Percentiles rank a stretch among this genome's conserved stretches.
Evolutionary conservation across 306 rosid species (phyloP).

Genomic region (Casuarina glauca): DNA sequence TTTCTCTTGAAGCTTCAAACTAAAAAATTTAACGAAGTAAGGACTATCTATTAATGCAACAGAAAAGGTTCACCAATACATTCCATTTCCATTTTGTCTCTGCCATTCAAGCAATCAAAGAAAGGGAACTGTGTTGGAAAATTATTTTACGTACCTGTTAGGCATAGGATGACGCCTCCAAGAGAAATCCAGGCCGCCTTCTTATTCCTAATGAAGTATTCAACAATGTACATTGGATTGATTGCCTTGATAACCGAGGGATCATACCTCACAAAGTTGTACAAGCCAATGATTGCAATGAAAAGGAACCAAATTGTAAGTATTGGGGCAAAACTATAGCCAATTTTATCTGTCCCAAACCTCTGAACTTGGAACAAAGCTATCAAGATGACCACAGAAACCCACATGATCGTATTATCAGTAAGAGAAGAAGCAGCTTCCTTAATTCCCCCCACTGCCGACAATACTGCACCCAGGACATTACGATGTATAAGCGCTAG

Average conservation of each 20-base stretch:
- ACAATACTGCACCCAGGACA: slow-evolving; percentile 19
- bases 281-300: slow-evolving; percentile 36
- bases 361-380: slow-evolving; percentile 21
- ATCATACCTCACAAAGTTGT: slow-evolving; percentile 38
- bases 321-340: slow-evolving; percentile 35
- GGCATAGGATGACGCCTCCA: slow-evolving; percentile 40
- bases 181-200: slow-evolving; percentile 49
- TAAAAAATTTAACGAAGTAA: too few relatives aligned
- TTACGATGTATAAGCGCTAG: neutral
- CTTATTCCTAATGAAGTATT: slow-evolving; percentile 34
- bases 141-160: slow-evolving; percentile 29
- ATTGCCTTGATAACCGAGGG: slow-evolving; percentile 31
- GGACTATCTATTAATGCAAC: neutral
- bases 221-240: slow-evolving; percentile 33
- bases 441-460: slow-evolving; percentile 30
- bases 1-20: too few relatives aligned
- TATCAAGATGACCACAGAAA: slow-evolving; percentile 40
- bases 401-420: slow-evolving; percentile 35
- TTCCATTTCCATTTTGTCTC: neutral
- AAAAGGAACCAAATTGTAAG: slow-evolving; percentile 37
- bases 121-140: neutral
- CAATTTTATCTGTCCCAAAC: slow-evolving; percentile 36
- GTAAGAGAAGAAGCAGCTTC: neutral
- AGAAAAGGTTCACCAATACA: neutral
- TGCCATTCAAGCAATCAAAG: neutral